Evolutionary conservation across 1,284 basidiomycete genomes (phyloP).

Genomic region (Tilletia caries): DNA sequence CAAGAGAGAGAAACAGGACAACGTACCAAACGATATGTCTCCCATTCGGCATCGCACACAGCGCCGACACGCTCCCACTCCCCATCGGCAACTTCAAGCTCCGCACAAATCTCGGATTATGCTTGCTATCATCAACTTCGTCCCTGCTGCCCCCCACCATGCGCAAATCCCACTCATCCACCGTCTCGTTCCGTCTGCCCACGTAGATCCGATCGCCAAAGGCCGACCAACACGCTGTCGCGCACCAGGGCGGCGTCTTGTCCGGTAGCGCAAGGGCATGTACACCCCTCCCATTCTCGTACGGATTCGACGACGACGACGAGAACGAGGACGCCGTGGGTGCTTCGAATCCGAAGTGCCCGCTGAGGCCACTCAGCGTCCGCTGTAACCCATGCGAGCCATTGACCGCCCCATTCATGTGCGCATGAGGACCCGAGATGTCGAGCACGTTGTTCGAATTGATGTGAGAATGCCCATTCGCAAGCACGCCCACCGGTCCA

Average conservation of each 20-base stretch:
- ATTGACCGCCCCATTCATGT: constrained; percentile 4
- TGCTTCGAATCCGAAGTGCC: not conserved
- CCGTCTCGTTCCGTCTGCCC: constrained; percentile 81
- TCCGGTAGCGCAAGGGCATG: constrained; percentile 80
- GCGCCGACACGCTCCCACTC: constrained; percentile 85
- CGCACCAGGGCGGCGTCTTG: constrained; percentile 91
- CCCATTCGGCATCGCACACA: constrained; percentile 84
- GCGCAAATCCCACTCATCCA: constrained; percentile 87
- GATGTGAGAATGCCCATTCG: not conserved
- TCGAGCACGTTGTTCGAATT: constrained; percentile 1
- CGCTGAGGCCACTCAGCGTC: not conserved
- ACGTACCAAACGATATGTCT: constrained; percentile 81
- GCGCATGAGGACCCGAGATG: constrained; percentile 15
- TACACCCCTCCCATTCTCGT: constrained; percentile 59
- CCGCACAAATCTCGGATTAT: constrained; percentile 70
- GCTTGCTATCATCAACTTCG: not conserved
- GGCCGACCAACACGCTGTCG: constrained; percentile 69
- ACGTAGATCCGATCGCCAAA: constrained; percentile 85
- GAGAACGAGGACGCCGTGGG: too few relatives aligned
- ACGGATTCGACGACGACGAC: not conserved
- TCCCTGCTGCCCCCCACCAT: constrained; percentile 26
- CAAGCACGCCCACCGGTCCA: not conserved
- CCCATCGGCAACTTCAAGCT: constrained; percentile 79
- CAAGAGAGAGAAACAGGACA: too few relatives aligned
- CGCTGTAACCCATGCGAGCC: constrained; percentile 13